Percentiles rank a stretch among this genome's conserved stretches.
These are phyloP conservation scores for Toxoplasma gondii DNA, from an alignment of 169 alveolate species.

Conservation along the genomic window DNA sequence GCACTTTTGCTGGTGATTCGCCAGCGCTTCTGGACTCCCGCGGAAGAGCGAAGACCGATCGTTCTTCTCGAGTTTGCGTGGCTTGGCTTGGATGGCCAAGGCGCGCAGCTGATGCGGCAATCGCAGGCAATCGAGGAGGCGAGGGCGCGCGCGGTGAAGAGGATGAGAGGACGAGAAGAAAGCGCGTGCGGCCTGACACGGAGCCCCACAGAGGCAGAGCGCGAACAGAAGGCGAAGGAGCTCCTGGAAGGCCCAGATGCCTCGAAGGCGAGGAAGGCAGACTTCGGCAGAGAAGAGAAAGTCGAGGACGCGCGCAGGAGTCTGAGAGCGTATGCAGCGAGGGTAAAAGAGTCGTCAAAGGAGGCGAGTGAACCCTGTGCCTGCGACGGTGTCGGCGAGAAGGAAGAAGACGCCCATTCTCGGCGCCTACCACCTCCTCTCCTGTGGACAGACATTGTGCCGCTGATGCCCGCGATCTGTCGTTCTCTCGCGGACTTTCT, in stretches of 20 bases:
- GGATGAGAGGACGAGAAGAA: not conserved
- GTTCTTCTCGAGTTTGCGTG: slow-evolving; percentile 31
- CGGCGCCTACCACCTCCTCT: not conserved
- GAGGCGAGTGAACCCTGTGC: not conserved
- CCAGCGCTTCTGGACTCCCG: not conserved
- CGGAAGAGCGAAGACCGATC: not conserved
- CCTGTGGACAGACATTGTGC: slow-evolving; percentile 30
- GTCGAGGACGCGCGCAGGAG: no score
- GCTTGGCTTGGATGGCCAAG: slow-evolving; percentile 38
- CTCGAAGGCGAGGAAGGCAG: no score
- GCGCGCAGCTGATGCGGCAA: slow-evolving; percentile 12
- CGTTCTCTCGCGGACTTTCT: not conserved
- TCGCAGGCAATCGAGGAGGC: not conserved
- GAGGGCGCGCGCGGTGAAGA: not conserved
- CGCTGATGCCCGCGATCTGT: slow-evolving; percentile 19
- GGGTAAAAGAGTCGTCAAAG: no score
- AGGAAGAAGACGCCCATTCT: not conserved
- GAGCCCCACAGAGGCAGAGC: not conserved
- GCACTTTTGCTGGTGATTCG: not conserved
- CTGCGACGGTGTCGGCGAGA: not conserved
- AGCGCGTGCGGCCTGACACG: not conserved
- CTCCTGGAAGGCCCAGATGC: no score
- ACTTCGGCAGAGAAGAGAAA: no score
- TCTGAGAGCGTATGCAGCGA: no score
- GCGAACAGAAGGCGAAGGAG: no score